phyloP scores from a whole-genome alignment of 257 asterid species.

The Solanum arcanum region DNA sequence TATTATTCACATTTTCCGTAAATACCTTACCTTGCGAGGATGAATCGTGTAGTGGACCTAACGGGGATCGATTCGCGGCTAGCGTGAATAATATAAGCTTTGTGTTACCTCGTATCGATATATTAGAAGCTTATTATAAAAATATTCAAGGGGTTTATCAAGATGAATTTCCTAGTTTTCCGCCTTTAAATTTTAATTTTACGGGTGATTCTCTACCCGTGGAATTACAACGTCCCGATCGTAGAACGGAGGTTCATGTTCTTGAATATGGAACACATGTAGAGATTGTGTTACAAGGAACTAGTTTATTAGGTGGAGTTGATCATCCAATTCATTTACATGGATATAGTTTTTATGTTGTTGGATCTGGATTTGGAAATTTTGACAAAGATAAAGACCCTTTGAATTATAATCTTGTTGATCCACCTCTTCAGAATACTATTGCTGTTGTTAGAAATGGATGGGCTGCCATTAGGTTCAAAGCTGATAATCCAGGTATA shows the following conservation, averaged over 20 bases:
- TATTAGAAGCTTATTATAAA: slow-evolving; percentile 56
- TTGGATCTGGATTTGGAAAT: slow-evolving; percentile 6
- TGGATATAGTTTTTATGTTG: slow-evolving; percentile 8
- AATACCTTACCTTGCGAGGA: slow-evolving; percentile 17
- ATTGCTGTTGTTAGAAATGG: slow-evolving; percentile 2
- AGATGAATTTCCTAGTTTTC: slow-evolving; percentile 27
- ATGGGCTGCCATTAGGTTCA: slow-evolving; percentile 14
- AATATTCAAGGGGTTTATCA: slow-evolving; percentile 24
- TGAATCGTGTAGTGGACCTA: slow-evolving; percentile 29
- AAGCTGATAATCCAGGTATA: slow-evolving; percentile 11
- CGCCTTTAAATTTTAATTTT: slow-evolving; percentile 17
- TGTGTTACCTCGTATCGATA: slow-evolving; percentile 16
- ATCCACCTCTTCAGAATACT: slow-evolving; percentile 10
- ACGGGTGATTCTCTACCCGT: slow-evolving; percentile 1
- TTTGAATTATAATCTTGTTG: slow-evolving; percentile 7
- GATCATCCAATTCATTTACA: slow-evolving; percentile 13
- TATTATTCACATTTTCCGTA: slow-evolving; percentile 34
- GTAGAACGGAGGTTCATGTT: background rate
- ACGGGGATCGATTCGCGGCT: slow-evolving; percentile 23
- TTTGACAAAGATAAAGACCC: background rate
- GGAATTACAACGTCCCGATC: background rate
- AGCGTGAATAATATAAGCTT: slow-evolving; percentile 59
- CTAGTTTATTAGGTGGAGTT: background rate
- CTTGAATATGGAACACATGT: slow-evolving; percentile 3
- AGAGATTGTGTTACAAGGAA: slow-evolving; percentile 1